These are phyloP conservation scores for Pseudogymnoascus sp. DNA, from an alignment of 2,329 filamentous ascomycete genomes.

Conservation along the genomic window DNA sequence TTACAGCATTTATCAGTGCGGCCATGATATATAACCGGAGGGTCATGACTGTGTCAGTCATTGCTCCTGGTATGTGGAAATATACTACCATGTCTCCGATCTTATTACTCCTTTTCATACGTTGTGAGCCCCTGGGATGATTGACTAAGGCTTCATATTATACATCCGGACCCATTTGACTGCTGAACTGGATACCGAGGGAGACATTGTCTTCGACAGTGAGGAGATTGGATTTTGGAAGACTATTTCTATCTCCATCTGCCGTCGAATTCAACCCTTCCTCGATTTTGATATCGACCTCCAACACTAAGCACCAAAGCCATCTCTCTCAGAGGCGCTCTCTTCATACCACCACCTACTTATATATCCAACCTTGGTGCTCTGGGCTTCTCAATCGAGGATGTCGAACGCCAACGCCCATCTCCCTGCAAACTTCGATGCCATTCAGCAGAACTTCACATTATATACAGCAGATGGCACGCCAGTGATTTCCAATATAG, in stretches of 20 bases:
- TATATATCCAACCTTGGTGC: not conserved
- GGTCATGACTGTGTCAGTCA: not conserved
- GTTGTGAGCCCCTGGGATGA: not conserved
- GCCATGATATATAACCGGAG: not conserved
- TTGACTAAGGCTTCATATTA: constrained; percentile 3
- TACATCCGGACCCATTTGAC: not conserved
- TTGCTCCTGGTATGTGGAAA: not conserved
- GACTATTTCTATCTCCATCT: constrained; percentile 1
- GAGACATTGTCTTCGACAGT: constrained; percentile 3
- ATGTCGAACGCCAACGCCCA: not conserved
- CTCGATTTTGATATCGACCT: not conserved
- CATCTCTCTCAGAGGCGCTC: not conserved
- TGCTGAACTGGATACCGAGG: not conserved
- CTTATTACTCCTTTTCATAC: not conserved
- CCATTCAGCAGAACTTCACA: not conserved
- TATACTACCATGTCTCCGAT: not conserved
- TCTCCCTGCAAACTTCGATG: not conserved
- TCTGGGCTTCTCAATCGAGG: not conserved
- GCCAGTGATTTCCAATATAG: not conserved
- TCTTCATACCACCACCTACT: not conserved
- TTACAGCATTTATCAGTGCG: not conserved
- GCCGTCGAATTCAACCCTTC: not conserved
- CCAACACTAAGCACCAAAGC: not conserved
- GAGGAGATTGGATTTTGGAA: not conserved
- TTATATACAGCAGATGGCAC: not conserved